phyloP scores from a whole-genome alignment of 306 rosid genomes.

The Vigna unguiculata region DNA sequence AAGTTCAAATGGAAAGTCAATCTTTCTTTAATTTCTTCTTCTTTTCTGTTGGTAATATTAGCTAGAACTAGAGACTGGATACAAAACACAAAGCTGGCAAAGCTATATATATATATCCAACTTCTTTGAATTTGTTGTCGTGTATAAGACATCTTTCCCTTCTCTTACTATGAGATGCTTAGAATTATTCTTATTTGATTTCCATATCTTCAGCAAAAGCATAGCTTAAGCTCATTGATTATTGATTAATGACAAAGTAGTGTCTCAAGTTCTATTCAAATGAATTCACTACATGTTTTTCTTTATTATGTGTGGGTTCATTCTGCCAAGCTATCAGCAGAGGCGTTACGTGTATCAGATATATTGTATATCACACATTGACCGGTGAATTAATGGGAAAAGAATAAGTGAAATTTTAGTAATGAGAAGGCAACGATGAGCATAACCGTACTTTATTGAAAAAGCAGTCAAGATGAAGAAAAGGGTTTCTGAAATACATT shows the following conservation, averaged over 20 bases:
- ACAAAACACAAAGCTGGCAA: constrained; percentile 25
- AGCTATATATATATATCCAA: constrained; percentile 12
- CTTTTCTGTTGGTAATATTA: constrained; percentile 13
- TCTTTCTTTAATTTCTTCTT: not conserved
- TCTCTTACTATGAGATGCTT: constrained; percentile 22
- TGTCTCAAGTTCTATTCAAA: constrained; percentile 3
- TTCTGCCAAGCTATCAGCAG: constrained; percentile 9
- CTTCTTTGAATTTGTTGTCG: constrained; percentile 20
- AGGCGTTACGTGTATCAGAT: not conserved
- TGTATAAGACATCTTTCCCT: not conserved
- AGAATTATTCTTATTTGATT: constrained; percentile 4
- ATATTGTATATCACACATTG: not conserved
- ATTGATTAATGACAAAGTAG: constrained; percentile 36
- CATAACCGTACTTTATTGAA: not conserved
- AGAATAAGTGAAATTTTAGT: not conserved
- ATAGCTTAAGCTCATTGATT: constrained; percentile 24
- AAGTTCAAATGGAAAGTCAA: constrained; percentile 44
- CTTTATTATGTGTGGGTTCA: constrained; percentile 32
- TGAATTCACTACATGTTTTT: constrained; percentile 19
- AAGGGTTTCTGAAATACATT: constrained; percentile 45
- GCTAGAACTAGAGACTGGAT: constrained; percentile 18
- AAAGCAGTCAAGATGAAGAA: constrained; percentile 49
- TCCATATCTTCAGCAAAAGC: constrained; percentile 21
- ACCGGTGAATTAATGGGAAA: not conserved
- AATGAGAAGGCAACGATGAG: not conserved